Conservation (phyloP, 352 stramenopile genomes). For the Phytophthora pistaciae region DNA sequence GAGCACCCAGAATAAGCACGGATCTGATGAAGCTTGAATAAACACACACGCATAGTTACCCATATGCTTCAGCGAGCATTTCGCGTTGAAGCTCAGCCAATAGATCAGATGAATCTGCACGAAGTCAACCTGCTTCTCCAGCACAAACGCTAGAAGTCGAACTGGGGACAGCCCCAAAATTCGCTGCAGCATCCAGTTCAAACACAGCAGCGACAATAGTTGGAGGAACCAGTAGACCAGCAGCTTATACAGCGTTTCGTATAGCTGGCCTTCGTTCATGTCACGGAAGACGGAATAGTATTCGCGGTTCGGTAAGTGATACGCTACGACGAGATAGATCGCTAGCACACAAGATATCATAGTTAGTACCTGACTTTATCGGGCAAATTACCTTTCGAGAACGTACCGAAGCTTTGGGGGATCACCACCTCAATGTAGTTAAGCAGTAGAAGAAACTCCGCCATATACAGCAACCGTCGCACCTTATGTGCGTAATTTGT, state of each 20-base stretch:
- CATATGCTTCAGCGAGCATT: not conserved
- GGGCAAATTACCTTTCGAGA: too few species aligned
- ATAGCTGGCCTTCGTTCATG: not conserved
- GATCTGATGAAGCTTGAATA: not conserved
- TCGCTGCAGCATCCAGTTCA: not conserved
- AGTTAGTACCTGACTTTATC: not conserved
- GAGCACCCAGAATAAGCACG: not conserved
- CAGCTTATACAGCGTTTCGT: not conserved
- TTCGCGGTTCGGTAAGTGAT: not conserved
- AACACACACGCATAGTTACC: not conserved
- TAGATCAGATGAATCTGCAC: not conserved
- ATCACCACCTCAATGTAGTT: slow-evolving; percentile 1
- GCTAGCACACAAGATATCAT: not conserved
- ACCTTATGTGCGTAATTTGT: not conserved
- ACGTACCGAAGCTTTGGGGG: not conserved
- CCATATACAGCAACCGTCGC: not conserved
- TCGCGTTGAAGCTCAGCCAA: not conserved
- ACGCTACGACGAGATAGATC: not conserved
- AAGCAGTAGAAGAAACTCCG: not conserved
- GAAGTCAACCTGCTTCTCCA: not conserved
- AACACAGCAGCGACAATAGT: not conserved
- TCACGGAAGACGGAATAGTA: not conserved
- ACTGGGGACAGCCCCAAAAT: not conserved
- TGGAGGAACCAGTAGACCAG: not conserved
- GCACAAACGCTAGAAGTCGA: not conserved